Base-by-base conservation (phyloP, 495 filamentous ascomycete genomes). In the Ascobolus immersus region DNA sequence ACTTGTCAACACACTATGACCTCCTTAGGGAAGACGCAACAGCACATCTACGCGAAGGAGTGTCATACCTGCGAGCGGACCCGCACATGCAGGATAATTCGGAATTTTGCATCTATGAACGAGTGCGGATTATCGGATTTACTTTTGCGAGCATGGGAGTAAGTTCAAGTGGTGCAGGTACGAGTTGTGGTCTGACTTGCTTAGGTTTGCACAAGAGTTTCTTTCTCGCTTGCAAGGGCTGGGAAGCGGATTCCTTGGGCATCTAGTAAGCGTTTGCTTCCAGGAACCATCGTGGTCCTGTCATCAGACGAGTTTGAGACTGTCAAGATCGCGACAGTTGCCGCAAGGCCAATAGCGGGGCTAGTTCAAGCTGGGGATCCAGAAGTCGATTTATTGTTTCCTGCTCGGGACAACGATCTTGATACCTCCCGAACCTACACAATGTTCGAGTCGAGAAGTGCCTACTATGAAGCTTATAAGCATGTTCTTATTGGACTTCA, bases 371-470 rank as follows among this genome's bases (percentile, higher is more conserved):
- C 62, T 22, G 65, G 63, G 22, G 74, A 77, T 11, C 71, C 72
- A 0, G 62, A 76, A 35, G 62, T 92, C 5, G 77, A 91, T 37
- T 56, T 91, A 2, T 69, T 73, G 44, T 80, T 82, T 49, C 61
- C 65, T 3, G 49, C 58, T 4, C 44, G 62, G 0, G 56, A 66
- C 11, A 42, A 61, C 7, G 54, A 68, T 21, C 57, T 89, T 33
- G 77, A 91, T 46, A 67, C 77, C 2, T 60, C 64, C 18, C 47
- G 65, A 25, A 66, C 77, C 43, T 72, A 72, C 53, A 40, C 82
- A 19, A 86, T 91, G 77, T 58, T 86, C 0, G 77, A 90, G 44
- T 58, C 71, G 3, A 57, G 68, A 5, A 49, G 48, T 4, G 70
- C 73, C 3, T 89, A 76, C 44, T 89, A 64, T 34, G 81, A 92